Base-by-base conservation (phyloP, 148 eudicot species). In the Oxyria digyna region DNA sequence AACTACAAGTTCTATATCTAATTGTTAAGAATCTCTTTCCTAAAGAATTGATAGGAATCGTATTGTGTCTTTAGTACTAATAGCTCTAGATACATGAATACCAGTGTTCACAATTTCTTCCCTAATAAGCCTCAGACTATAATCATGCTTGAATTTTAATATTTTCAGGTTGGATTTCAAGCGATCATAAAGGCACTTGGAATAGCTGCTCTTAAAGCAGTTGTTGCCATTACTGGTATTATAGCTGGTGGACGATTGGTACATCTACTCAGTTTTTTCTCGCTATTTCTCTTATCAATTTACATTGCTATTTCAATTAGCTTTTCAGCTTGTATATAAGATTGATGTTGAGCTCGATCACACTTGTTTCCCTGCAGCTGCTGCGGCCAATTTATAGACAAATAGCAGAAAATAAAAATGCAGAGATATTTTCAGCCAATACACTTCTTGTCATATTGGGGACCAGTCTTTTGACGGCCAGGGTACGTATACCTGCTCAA, bases 181-280 rank as follows among this genome's bases (percentile, higher is more conserved):
- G 98, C 98, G 64, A 94, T 94, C 78, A 95, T 95, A 45, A 96
- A 94, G 81, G 97, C 98, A 77, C 87, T 94, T 62, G 98, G 98
- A 68, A 67, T 85, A 78, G 98, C 98, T 74, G 98, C 96, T 80
- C 84, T 94, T 38, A 94, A 94, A 89, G 98, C 98, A 73, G 63
- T 88, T 79, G 87, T 90, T 79, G 98, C 98, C 64, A 94, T 94
- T 78, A 45, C 91, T 65, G 97, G 93, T 73, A 94, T 94, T 33
- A 87, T 94, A 78, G 98, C 97, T 67, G 98, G 98, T 73, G 98
- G 98, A 68, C 98, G 98, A 75, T 80, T 94, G 97, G 98, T 94
- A 75, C 76, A 87, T 76, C 24, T 32, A 6, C n/a, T 45, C 50
- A 14, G 50, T 8, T 17, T 57, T 26, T 20, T 4, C 31, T 54